Conservation (phyloP, 1,139 yeast genomes). For the Hyphopichia burtonii region DNA sequence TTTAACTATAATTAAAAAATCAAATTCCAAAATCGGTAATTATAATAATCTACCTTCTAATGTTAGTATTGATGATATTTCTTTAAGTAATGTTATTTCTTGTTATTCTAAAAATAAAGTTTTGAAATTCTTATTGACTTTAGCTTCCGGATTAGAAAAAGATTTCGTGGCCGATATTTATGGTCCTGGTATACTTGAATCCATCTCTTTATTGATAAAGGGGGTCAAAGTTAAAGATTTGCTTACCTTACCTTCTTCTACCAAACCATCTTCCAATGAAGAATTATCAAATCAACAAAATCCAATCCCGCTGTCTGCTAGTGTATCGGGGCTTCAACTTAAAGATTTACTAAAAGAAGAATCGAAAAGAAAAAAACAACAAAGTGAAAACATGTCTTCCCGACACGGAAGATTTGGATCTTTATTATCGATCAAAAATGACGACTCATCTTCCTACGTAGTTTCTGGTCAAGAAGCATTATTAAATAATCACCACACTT, state of each 20-base stretch:
- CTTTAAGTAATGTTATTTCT: slow-evolving; percentile 55
- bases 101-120: slow-evolving; percentile 70
- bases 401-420: slow-evolving; percentile 95
- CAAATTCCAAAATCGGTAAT: slow-evolving; percentile 11
- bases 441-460: slow-evolving; percentile 60
- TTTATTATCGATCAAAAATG: slow-evolving; percentile 58
- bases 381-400: slow-evolving; percentile 55
- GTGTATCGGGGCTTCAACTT: slow-evolving; percentile 41
- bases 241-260: slow-evolving; percentile 4
- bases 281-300: slow-evolving; percentile 6
- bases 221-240: slow-evolving; percentile 46
- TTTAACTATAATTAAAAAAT: slow-evolving; percentile 31
- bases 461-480: slow-evolving; percentile 74
- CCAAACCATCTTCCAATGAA: background rate
- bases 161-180: slow-evolving; percentile 64
- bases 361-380: slow-evolving; percentile 47
- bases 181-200: slow-evolving; percentile 67
- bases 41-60: slow-evolving; percentile 53
- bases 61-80: slow-evolving; percentile 63
- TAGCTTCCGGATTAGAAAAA: slow-evolving; percentile 61
- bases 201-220: slow-evolving; percentile 60
- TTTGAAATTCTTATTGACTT: slow-evolving; percentile 64
- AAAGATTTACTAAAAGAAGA: slow-evolving; percentile 60
- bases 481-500: slow-evolving; percentile 41
- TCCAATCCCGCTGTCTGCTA: slow-evolving; percentile 15